Evolutionary conservation across 768 basidiomycete genomes (phyloP).

Genomic region (Zangia roseola): DNA sequence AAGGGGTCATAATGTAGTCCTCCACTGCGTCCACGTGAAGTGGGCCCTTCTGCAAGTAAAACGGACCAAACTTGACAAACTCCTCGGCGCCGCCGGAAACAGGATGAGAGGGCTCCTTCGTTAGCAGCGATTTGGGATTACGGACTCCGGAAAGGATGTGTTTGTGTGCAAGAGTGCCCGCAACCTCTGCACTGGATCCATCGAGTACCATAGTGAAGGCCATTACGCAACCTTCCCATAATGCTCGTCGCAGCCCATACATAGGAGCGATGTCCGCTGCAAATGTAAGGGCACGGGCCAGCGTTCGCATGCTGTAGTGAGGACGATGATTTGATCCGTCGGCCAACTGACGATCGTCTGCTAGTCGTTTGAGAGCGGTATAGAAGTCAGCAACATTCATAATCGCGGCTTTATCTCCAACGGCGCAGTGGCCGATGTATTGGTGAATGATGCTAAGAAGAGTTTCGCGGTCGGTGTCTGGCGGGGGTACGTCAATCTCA

Average conservation of each 20-base stretch:
- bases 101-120: conserved; percentile 63
- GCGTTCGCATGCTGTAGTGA: conserved; percentile 96
- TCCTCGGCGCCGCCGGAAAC: conserved; percentile 45
- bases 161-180: conserved; percentile 67
- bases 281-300: conserved; percentile 87
- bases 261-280: conserved; percentile 74
- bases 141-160: conserved; percentile 77
- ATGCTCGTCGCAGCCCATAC: conserved; percentile 79
- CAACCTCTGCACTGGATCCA: conserved; percentile 60
- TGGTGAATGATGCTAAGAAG: conserved; percentile 83
- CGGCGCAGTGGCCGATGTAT: conserved; percentile 81
- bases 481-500: conserved; percentile 92
- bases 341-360: conserved; percentile 74
- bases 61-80: conserved; percentile 85
- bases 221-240: conserved; percentile 98
- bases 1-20: conserved; percentile 93
- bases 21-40: conserved; percentile 60
- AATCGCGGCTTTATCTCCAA: conserved; percentile 83
- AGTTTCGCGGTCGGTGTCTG: conserved; percentile 89
- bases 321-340: conserved; percentile 92
- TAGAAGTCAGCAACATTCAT: conserved; percentile 95
- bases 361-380: conserved; percentile 69
- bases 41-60: conserved; percentile 83
- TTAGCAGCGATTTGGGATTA: conserved; percentile 73
- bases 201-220: conserved; percentile 96